Evolutionary conservation across 129 eudicot species (phyloP).

Genomic region (Flaveria ramosissima): DNA sequence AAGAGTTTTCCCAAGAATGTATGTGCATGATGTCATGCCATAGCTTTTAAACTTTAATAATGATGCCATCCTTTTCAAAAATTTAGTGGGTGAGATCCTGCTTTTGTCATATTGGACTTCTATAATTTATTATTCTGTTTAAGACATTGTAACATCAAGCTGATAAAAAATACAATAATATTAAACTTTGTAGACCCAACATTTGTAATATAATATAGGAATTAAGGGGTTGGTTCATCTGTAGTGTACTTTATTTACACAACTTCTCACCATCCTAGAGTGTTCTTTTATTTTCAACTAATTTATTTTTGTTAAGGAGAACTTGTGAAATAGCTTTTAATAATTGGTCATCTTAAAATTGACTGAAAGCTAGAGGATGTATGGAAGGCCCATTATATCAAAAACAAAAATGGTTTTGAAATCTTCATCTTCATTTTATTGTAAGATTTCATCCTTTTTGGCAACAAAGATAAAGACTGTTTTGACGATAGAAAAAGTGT

Average conservation of each 20-base stretch:
- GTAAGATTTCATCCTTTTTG: no score
- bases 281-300: no score
- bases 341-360: background rate
- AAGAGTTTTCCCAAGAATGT: background rate
- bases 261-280: background rate
- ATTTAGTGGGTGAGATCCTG: conserved; percentile 1
- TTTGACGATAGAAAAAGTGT: no score
- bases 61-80: background rate
- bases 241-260: background rate
- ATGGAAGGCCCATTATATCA: background rate
- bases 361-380: background rate
- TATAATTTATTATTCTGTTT: background rate
- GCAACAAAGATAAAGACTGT: no score
- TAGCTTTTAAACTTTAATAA: conserved; percentile 4
- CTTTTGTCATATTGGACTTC: background rate
- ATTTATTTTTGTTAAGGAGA: background rate
- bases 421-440: conserved; percentile 1
- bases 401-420: background rate
- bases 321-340: background rate
- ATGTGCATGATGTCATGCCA: background rate
- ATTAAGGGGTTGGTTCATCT: background rate
- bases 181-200: background rate
- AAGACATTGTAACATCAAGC: background rate
- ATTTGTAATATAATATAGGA: background rate
- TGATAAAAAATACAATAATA: background rate